phyloP scores from a whole-genome alignment of 179 eudicot genomes.

The Actinidia arguta region DNA sequence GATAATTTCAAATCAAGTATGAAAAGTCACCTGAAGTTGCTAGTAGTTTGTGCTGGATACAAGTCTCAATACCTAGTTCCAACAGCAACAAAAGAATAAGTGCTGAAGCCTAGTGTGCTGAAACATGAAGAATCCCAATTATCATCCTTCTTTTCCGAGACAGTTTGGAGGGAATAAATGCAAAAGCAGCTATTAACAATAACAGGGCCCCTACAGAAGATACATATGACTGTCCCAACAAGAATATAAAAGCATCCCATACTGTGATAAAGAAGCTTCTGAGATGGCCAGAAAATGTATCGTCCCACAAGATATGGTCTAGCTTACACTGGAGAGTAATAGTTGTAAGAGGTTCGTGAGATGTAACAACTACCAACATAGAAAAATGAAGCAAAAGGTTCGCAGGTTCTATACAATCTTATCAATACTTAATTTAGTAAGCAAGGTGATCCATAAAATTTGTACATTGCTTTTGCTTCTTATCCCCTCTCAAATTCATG shows the following conservation, averaged over 20 bases:
- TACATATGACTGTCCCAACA: conserved; percentile 79
- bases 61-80: conserved; percentile 93
- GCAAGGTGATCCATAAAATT: no score
- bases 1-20: neutral
- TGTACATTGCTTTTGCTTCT: neutral
- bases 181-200: conserved; percentile 64
- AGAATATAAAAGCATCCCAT: conserved; percentile 74
- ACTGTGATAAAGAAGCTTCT: conserved; percentile 81
- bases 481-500: neutral
- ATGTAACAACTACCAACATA: no score
- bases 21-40: conserved; percentile 81
- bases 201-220: conserved; percentile 72
- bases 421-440: no score
- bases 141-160: conserved; percentile 74
- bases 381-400: no score
- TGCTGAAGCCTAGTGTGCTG: conserved; percentile 89
- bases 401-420: no score
- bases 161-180: conserved; percentile 83
- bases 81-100: conserved; percentile 90
- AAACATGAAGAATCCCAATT: conserved; percentile 85
- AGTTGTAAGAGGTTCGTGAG: no score
- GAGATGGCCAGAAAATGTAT: conserved; percentile 83
- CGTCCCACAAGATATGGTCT: conserved; percentile 81
- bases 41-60: conserved; percentile 83
- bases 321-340: conserved; percentile 97